These are phyloP conservation scores for Oryza longistaminata DNA, from an alignment of 176 grass and related monocot genomes.

Conservation along the genomic window DNA sequence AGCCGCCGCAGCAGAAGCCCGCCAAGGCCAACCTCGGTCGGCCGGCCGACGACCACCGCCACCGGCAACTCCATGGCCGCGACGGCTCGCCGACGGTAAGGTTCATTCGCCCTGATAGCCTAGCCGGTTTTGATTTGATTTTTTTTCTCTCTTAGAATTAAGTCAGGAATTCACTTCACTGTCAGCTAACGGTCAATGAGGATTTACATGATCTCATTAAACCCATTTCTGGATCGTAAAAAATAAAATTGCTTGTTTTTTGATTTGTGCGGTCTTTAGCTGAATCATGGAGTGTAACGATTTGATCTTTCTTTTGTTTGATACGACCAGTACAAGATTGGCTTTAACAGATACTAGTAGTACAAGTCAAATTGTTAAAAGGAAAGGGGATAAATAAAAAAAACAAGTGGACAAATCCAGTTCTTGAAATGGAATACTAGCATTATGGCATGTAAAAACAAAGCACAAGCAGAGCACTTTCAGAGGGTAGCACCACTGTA, in stretches of 20 bases:
- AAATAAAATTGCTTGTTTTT: neutral
- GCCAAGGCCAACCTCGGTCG: neutral
- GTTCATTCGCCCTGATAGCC: neutral
- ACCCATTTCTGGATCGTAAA: neutral
- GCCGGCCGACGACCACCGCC: constrained; percentile 42
- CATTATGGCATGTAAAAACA: neutral
- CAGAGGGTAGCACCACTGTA: neutral
- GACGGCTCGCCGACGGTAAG: constrained; percentile 64
- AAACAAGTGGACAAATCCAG: constrained; percentile 15
- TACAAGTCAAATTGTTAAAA: constrained; percentile 18
- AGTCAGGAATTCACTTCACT: neutral
- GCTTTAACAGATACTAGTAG: constrained; percentile 11
- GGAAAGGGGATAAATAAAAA: neutral
- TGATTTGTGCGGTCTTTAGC: neutral
- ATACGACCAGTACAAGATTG: neutral
- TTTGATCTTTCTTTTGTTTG: constrained; percentile 10
- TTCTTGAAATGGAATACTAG: constrained; percentile 30
- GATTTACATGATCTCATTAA: neutral
- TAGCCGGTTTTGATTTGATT: neutral
- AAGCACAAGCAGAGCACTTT: neutral
- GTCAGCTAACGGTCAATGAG: constrained; percentile 14
- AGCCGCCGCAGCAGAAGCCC: constrained; percentile 16
- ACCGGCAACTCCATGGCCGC: constrained; percentile 50
- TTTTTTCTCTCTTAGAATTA: neutral
- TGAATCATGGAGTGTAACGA: neutral